Evolutionary conservation across 192 early-diverging fungal species (phyloP), one percentile per base, ranked within the genome.

Genomic region (Coemansia javaensis): DNA sequence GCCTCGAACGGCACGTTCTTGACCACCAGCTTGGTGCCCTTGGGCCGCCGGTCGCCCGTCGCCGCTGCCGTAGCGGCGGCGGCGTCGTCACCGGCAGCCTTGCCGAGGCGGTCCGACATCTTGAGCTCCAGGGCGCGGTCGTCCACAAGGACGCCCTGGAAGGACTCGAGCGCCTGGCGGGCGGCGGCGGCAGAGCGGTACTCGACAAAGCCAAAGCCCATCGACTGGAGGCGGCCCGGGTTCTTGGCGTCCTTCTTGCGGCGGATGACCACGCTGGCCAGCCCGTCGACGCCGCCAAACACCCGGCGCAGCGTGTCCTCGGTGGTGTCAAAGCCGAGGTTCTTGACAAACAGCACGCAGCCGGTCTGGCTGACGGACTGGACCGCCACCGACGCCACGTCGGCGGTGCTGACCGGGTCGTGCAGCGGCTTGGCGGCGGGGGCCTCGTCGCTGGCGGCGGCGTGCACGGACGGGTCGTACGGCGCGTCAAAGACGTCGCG

Each of bases 131-230:
- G 69, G 40, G 84, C 77, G 65, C 91, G 92, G 31, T 87, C 93
- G 58, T 98, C 96, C 42, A 98, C 63, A 35, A 77, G 75, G 39
- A 80, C 79, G 37, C 85, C 81, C 73, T 96, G 90, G 87, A 90
- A 89, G 4, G 89, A 74, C 57, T 90, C 87, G 48, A 98, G 74
- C 5, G 90, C 91, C 50, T 83, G 77, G 38, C 82, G 64, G 14
- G 96, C 96, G 46, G 85, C 82, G 32, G 91, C 84, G 50, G 88
- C 83, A 30, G 51, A 77, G 35, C 75, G 75, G 77, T 93, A 98
- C 78, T 98, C 93, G 40, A 92, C 79, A 70, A 98, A 98, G 40
- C 96, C 96, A 74, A 95, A 98, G 30, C 96, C 96, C 91, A 94
- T 94, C 32, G 87, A 90, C 50, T 90, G 60, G 47, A 59, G 46